Base-by-base conservation (phyloP, 768 basidiomycete genomes). In the Crucibulum laeve region DNA sequence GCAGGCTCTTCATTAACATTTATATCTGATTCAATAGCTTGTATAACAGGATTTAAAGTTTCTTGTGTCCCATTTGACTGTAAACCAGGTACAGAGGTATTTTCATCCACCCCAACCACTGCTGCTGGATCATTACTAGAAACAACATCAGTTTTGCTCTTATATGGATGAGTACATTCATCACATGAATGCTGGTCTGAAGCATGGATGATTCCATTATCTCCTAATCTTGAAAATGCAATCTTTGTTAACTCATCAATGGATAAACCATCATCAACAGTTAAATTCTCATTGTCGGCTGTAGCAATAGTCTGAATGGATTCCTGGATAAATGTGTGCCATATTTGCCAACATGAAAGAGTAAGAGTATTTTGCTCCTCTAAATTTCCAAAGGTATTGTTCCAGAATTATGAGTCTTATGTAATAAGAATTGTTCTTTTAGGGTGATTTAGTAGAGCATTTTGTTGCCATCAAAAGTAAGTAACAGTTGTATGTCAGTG, bases 91-190 rank as follows among this genome's bases (percentile, higher is more conserved):
- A 30, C 28, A 8, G 8, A 8, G 8, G 8, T 8, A n/a, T 30
- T 30, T 30, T 30, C 28, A 30, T 30, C 28, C 8, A 30, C n/a
- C 28, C 28, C 28, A 30, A 30, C 28, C 28, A 30, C 28, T 10
- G 10, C 28, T 10, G 28, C 28, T 10, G 28, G 28, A 30, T n/a
- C n/a, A n/a, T 10, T 8, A n/a, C n/a, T 30, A 10, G 28, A n/a
- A 30, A 30, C 8, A 10, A 30, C n/a, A 8, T 30, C 28, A 30
- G 8, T 30, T 30, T n/a, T 30, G 8, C 28, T n/a, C n/a, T 30
- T 30, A 30, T 30, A 30, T 30, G 28, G 10, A 30, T 37, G 35
- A n/a, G 35, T 37, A 18, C 35, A 37, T 37, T 37, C 35, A 37
- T 8, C 14, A 37, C 35, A 37, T 8, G 14, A 21, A 37, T 37